These are phyloP conservation scores for Plectranthus barbatus DNA, from an alignment of 257 asterid species.

Conservation along the genomic window DNA sequence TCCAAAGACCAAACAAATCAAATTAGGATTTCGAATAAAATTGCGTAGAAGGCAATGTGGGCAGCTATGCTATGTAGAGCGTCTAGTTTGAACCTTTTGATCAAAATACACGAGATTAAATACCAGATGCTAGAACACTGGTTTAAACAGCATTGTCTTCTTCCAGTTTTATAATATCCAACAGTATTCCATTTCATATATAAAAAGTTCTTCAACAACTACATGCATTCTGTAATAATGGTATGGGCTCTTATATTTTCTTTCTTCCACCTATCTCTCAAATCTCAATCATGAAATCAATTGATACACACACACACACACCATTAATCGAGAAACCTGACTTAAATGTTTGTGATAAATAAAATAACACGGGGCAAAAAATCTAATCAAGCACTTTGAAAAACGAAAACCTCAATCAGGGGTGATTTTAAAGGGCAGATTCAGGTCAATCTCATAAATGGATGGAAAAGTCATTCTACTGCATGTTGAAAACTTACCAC, in stretches of 20 bases:
- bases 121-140: not conserved
- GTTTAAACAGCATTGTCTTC: not conserved
- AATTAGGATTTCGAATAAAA: not conserved
- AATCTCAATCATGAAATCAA: not conserved
- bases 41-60: not conserved
- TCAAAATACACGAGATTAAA: not conserved
- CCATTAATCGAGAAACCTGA: not conserved
- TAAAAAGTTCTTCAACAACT: not conserved
- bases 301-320: not conserved
- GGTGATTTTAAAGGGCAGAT: not conserved
- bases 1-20: not conserved
- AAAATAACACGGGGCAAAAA: not conserved
- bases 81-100: not conserved
- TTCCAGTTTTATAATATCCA: not conserved
- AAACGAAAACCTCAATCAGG: not conserved
- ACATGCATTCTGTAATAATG: not conserved
- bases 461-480: not conserved
- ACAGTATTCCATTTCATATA: not conserved
- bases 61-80: not conserved
- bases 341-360: not conserved
- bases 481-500: slow-evolving; percentile 51
- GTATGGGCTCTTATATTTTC: too few relatives aligned
- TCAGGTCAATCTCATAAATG: not conserved
- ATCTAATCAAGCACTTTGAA: not conserved
- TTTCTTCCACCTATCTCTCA: too few relatives aligned